These are phyloP conservation scores for Aspergillus sclerotiicarbonarius DNA, from an alignment of 495 filamentous ascomycete genomes.

Conservation along the genomic window DNA sequence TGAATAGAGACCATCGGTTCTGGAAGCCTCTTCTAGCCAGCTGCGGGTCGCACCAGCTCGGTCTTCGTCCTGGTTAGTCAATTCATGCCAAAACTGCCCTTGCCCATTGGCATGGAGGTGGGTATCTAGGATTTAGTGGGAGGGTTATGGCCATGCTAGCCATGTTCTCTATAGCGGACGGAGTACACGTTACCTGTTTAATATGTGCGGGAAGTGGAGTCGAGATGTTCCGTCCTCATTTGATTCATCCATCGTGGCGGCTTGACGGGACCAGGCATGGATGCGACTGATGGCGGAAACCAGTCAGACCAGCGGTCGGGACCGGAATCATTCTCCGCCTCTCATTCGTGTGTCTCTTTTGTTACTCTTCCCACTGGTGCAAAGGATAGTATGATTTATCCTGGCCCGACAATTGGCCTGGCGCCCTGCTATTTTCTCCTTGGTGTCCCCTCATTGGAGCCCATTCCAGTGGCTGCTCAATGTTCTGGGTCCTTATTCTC, in stretches of 20 bases:
- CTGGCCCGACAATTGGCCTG: neutral
- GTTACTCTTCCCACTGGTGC: neutral
- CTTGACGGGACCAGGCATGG: neutral
- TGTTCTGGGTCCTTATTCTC: neutral
- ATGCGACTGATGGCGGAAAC: neutral
- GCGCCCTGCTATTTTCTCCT: neutral
- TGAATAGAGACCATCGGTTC: constrained; percentile 2
- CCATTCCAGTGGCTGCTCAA: neutral
- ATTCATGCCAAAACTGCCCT: neutral
- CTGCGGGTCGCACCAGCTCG: constrained; percentile 10
- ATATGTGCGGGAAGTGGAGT: constrained; percentile 13
- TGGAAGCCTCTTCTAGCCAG: constrained; percentile 5
- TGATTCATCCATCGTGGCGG: constrained; percentile 4
- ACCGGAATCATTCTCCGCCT: constrained; percentile 9
- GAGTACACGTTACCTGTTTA: neutral
- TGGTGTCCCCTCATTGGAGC: neutral
- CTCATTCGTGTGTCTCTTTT: neutral
- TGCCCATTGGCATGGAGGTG: neutral
- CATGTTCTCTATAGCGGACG: neutral
- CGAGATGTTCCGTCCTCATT: neutral
- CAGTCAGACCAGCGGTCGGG: neutral
- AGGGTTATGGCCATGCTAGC: neutral
- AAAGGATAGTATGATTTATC: neutral
- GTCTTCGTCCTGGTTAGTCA: neutral
- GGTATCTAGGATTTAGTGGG: neutral